Evolutionary conservation across 768 basidiomycete genomes (phyloP), one percentile per base, ranked within the genome.

Genomic region (Lyophyllum atratum): DNA sequence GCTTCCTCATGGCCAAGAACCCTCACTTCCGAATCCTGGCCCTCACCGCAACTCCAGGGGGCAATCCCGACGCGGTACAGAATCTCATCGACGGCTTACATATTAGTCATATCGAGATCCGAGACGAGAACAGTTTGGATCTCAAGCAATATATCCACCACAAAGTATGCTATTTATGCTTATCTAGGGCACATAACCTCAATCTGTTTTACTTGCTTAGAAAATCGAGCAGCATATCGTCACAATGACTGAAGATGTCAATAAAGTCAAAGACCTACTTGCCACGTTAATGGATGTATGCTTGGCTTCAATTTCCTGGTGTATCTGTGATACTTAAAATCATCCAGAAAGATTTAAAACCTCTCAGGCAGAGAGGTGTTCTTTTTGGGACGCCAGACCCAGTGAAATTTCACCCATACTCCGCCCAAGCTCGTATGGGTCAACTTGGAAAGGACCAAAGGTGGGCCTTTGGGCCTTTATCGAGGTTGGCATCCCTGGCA

Each of bases 41-140:
- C 1, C 80, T 99, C 21, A 98, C 94, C 5, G 97, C 97, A 2
- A 99, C 97, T 7, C 97, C 97, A 12, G 96, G 95, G 42, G 77
- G 86, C 59, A 90, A 83, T 43, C 85, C 89, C 1, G 92, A 94
- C 33, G 86, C 87, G n/a, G 88, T 98, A 2, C 97, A 99, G 71
- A 76, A 73, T 5, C 85, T 99, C 33, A 84, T 98, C n/a, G 93
- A 98, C 68, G 86, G 88, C 17, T 75, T 99, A 11, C 97, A 98
- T 66, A 95, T 99, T 54, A 94, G 94, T 63, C 85, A 86, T 56
- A 95, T 99, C 55, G 96, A 98, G 67, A 92, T 98, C 60, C 84
- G 97, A 50, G 86, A 96, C 66, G 97, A 98, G 66, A 80, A 87
- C 55, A 94, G 93, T 64, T 72, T 95, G 24, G 97, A 98, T 73